Base-by-base conservation (phyloP, 1,284 basidiomycete genomes). In the Pyrrhoderma lamaoense region DNA sequence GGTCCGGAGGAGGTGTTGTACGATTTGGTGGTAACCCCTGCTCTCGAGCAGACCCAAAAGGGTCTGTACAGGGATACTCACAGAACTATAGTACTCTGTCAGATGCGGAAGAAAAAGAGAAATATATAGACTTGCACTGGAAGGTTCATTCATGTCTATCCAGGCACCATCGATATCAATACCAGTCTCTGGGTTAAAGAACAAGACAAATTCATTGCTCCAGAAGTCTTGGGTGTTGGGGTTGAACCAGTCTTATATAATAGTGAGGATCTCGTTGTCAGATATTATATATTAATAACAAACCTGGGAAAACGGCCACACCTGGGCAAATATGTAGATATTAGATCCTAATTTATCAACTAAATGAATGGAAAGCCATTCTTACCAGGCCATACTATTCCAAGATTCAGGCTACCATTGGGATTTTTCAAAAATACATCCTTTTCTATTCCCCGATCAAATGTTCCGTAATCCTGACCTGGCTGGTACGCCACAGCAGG, bases 91-190 rank as follows among this genome's bases (percentile, higher is more conserved):
- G 16, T 35, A 38, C 11, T 3, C 18, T 9, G 21, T 22, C 11
- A 31, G n/a, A 5, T 14, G n/a, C 8, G 21, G 27, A 9, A 22
- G 16, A 18, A 23, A 47, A 14, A 62, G 74, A 84, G 27, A 80
- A 80, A 25, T 75, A 71, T 48, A 74, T 68, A 61, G 81, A 84
- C 84, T 2, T 79, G 82, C 27, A 31, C 27, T 31, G 37, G 74
- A 76, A 11, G 73, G 70, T 57, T 85, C 82, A 49, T 85, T 85
- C 81, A 87, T 85, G 63, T 89, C 86, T 0, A 87, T 70, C 86
- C 85, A 89, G 47, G 87, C 76, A 2, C 83, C 83, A 35, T 77
- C 77, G 59, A 79, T 82, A 38, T 75, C 70, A 19, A 86, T 71
- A 1, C 80, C 80, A 5, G 27, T 31, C 2, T 68, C 60, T n/a